Evolutionary conservation across 495 filamentous ascomycete species (phyloP).

Genomic region (Talaromyces wortmannii): DNA sequence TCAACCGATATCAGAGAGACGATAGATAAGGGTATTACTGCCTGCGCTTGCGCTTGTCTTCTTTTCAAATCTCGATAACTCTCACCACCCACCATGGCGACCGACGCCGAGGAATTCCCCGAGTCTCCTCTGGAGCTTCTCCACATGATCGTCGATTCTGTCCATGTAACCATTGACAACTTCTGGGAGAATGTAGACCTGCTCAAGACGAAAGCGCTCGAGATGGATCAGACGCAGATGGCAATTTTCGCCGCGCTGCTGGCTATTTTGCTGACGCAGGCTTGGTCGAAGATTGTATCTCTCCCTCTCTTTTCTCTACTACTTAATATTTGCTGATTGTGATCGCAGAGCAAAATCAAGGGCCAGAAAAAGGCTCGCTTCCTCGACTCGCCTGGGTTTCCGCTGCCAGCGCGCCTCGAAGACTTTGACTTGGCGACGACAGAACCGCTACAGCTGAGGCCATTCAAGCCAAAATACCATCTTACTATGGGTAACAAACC

Average conservation of each 20-base stretch:
- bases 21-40: no score
- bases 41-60: no score
- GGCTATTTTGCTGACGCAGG: background rate
- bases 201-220: background rate
- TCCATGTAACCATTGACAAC: background rate
- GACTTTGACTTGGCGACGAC: constrained; percentile 54
- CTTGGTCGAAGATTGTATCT: background rate
- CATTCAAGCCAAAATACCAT: constrained; percentile 66
- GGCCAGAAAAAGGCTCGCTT: background rate
- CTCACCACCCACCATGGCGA: no score
- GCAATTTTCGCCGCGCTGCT: background rate
- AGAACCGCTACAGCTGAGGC: constrained; percentile 54
- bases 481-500: constrained; percentile 61
- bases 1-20: no score
- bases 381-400: constrained; percentile 11
- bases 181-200: background rate
- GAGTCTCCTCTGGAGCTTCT: background rate
- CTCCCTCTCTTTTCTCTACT: background rate
- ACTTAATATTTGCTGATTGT: background rate
- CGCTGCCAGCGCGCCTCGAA: constrained; percentile 43
- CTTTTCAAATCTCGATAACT: no score
- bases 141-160: background rate
- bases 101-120: background rate
- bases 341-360: background rate
- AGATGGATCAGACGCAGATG: background rate